Percentiles rank a stretch among this genome's conserved stretches.
Evolutionary conservation across 2,329 filamentous ascomycete species (phyloP).

Genomic region (Hymenoscyphus fructigenus): DNA sequence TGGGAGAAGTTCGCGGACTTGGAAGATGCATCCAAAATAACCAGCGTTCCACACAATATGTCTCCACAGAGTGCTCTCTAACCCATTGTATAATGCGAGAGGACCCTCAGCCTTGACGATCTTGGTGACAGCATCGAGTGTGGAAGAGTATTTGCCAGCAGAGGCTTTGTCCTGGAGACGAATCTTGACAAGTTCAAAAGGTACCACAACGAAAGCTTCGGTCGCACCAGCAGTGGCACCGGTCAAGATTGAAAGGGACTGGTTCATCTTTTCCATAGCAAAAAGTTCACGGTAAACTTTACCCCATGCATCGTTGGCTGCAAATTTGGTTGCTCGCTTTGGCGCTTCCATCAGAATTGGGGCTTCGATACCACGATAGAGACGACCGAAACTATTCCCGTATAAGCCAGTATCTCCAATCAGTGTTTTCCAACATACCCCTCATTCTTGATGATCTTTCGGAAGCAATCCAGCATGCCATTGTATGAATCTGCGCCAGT

Average conservation of each 20-base stretch:
- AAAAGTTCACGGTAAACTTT: slow-evolving; percentile 88
- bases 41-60: slow-evolving; percentile 93
- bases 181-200: slow-evolving; percentile 98
- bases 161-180: slow-evolving; percentile 94
- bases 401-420: slow-evolving; percentile 13
- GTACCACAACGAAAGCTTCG: slow-evolving; percentile 94
- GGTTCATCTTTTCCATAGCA: slow-evolving; percentile 82
- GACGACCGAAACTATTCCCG: slow-evolving; percentile 67
- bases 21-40: slow-evolving; percentile 98
- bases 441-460: slow-evolving; percentile 94
- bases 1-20: slow-evolving; percentile 83
- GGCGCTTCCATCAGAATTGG: slow-evolving; percentile 98
- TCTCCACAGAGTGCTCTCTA: slow-evolving; percentile 95
- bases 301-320: slow-evolving; percentile 98
- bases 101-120: slow-evolving; percentile 81
- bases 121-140: slow-evolving; percentile 77
- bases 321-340: slow-evolving; percentile 97
- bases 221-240: slow-evolving; percentile 94
- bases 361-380: slow-evolving; percentile 93
- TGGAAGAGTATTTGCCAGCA: slow-evolving; percentile 81
- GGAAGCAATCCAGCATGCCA: slow-evolving; percentile 97
- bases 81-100: slow-evolving; percentile 90
- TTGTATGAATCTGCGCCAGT: slow-evolving; percentile 82
- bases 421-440: slow-evolving; percentile 58
- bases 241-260: slow-evolving; percentile 86